A percentile compares a stretch with the other conserved stretches of the same genome.
These are phyloP conservation scores for Rhynchosporium graminicola DNA, from an alignment of 2,329 filamentous ascomycete genomes.

Conservation along the genomic window DNA sequence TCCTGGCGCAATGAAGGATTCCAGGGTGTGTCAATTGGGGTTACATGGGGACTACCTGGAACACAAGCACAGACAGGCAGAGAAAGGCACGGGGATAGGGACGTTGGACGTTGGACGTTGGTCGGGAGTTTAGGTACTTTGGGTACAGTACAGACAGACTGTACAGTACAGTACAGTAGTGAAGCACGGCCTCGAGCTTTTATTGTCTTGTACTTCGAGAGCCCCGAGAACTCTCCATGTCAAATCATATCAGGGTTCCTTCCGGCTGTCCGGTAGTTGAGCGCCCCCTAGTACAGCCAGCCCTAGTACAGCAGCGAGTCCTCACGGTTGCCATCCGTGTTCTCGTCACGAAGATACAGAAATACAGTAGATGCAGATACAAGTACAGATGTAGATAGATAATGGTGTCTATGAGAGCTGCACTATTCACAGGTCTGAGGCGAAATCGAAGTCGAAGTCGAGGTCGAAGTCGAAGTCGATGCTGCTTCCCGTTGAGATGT, in stretches of 20 bases:
- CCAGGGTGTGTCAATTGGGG: conserved; percentile 11
- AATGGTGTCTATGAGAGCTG: too few species aligned
- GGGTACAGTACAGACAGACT: too few species aligned
- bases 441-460: too few species aligned
- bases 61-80: background rate
- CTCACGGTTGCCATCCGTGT: background rate
- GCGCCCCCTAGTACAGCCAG: too few species aligned
- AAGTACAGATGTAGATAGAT: too few species aligned
- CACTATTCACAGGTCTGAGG: too few species aligned
- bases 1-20: background rate
- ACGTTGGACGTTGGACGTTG: too few species aligned
- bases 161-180: background rate
- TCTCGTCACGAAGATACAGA: background rate
- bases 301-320: background rate
- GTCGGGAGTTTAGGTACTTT: background rate
- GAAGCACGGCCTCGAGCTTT: background rate
- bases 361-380: too few species aligned
- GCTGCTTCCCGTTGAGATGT: background rate
- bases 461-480: background rate
- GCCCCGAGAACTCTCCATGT: background rate
- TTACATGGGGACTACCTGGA: background rate
- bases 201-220: too few species aligned
- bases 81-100: background rate
- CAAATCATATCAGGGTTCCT: background rate
- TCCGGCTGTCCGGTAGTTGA: too few species aligned